A percentile compares a stretch with the other conserved stretches of the same genome.
Evolutionary conservation across 2,329 filamentous ascomycete species (phyloP).

Genomic region (Penicillium thymicola): DNA sequence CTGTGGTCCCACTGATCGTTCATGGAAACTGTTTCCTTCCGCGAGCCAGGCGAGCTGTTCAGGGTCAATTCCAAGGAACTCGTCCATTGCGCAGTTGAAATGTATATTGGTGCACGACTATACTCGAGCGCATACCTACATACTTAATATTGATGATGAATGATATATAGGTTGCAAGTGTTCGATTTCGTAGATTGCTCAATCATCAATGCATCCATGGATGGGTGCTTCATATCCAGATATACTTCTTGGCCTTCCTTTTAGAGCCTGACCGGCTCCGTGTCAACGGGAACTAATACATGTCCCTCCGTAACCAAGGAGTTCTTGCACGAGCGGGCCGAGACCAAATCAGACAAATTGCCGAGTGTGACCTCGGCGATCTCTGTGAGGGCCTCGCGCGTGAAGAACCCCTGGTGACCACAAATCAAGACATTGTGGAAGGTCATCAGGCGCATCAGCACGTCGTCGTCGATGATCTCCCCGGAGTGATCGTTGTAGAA

Average conservation of each 20-base stretch:
- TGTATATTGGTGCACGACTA: background rate
- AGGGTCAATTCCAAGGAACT: conserved; percentile 15
- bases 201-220: background rate
- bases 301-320: conserved; percentile 31
- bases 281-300: conserved; percentile 23
- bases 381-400: conserved; percentile 61
- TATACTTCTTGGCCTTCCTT: background rate
- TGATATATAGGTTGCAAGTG: background rate
- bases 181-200: background rate
- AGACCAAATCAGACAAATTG: conserved; percentile 48
- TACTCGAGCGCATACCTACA: background rate
- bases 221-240: background rate
- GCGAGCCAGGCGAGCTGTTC: conserved; percentile 19
- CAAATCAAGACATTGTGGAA: conserved; percentile 66
- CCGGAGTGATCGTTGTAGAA: conserved; percentile 66
- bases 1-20: conserved; percentile 37
- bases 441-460: conserved; percentile 63
- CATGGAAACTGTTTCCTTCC: conserved; percentile 33
- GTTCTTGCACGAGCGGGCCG: conserved; percentile 26
- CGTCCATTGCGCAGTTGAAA: conserved; percentile 10
- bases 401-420: conserved; percentile 69
- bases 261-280: conserved; percentile 32
- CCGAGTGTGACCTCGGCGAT: conserved; percentile 60
- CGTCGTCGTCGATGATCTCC: conserved; percentile 64
- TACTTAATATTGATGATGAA: background rate